A percentile compares a stretch with the other conserved stretches of the same genome.
phyloP scores from a whole-genome alignment of 1,284 basidiomycete species.

The Puccinia sorghi region DNA sequence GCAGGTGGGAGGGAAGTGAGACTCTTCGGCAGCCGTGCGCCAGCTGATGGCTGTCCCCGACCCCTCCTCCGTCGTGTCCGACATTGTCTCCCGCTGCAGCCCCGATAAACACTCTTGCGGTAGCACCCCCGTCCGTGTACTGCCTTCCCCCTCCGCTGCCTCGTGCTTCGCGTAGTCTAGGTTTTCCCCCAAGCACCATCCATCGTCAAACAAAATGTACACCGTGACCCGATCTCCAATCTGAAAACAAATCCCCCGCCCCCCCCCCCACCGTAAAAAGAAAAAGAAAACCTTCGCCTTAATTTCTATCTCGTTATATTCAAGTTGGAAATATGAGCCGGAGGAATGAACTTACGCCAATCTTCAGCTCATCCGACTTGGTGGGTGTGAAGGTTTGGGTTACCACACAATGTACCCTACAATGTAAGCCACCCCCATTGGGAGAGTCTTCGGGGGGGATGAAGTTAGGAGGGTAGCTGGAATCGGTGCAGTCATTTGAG shows the following conservation, averaged over 20 bases:
- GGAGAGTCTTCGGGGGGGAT: not conserved
- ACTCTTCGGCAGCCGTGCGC: not conserved
- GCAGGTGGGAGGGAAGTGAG: not conserved
- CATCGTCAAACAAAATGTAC: slow-evolving; percentile 41
- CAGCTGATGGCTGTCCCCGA: not conserved
- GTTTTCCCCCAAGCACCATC: slow-evolving; percentile 48
- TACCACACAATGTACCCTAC: slow-evolving; percentile 21
- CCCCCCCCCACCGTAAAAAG: not conserved
- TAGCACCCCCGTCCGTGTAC: slow-evolving; percentile 23
- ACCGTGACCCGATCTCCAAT: slow-evolving; percentile 38
- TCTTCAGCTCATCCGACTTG: slow-evolving; percentile 31
- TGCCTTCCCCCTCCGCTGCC: not conserved
- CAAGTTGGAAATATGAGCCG: no score
- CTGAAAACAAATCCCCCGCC: not conserved
- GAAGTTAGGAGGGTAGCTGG: not conserved
- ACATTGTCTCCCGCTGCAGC: not conserved
- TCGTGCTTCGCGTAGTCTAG: slow-evolving; percentile 8
- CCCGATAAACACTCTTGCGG: slow-evolving; percentile 38
- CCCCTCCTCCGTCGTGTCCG: not conserved
- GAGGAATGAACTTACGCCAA: slow-evolving; percentile 24
- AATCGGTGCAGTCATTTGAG: not conserved
- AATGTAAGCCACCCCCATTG: not conserved
- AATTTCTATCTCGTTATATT: not conserved
- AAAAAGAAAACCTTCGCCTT: not conserved
- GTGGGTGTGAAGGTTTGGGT: slow-evolving; percentile 8